Base-by-base conservation (phyloP, 345 rosid species). In the Arabis hirsuta region DNA sequence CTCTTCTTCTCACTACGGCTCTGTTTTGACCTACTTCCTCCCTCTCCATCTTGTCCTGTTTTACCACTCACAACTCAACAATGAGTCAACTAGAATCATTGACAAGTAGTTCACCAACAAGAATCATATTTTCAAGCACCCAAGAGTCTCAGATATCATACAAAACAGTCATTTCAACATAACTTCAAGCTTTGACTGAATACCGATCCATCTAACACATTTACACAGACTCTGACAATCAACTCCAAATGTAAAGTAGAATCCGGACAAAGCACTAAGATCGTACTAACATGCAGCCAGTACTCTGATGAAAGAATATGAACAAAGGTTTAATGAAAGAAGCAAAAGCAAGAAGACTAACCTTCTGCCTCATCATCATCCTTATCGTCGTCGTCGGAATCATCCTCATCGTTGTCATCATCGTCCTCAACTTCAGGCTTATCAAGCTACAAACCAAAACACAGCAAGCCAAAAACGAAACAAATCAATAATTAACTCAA, bases 1-100 rank as follows among this genome's bases (percentile, higher is more conserved):
- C 94, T 92, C 80, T 92, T 92, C 84, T 92, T 92, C 64, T 92
- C 98, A 41, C 98, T 92, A 73, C 98, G 79, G 84, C 96, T 92
- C 70, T 92, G 98, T 72, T 89, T 92, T 43, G 88, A 87, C 67
- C 81, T 82, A 69, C 92, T 85, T 72, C 82, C 81, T 67, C 67
- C 90, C 54, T 86, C 96, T 64, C 84, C 97, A 71, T 87, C 86
- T 54, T 42, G 81, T 54, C 73, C 80, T 77, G 52, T 27, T 62
- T 62, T 31, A 54, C 39, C 39, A 76, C 45, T 29, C 36, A 62
- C 1, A 55, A 1, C 41, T 24, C 51, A 53, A 34, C 1, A 60
- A 32, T 43, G 8, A 52, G 6, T 41, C 42, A 67, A 74, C 61
- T 5, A 59, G 42, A 58, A 42, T 36, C 20, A 47, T 2, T 38